Evolutionary conservation across 805 yeast species (phyloP), one percentile per base, ranked within the genome.

Genomic region (Cyberlindnera suaveolens): DNA sequence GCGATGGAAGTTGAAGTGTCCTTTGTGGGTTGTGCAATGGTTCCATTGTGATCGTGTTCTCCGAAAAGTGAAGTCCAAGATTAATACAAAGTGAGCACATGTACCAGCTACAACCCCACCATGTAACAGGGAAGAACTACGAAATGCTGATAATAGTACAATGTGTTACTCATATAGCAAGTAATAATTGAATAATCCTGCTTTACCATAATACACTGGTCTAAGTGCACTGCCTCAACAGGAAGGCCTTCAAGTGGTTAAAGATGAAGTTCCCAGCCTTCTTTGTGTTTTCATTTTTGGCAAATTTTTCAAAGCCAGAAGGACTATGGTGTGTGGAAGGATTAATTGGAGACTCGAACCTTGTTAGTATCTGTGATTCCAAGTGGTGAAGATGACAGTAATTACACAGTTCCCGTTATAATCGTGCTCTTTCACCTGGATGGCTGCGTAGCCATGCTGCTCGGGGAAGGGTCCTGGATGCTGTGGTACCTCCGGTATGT

Each of bases 281-380:
- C 46, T 53, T 56, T 2, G 61, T 53, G 14, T 53, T 55, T 3
- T 55, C 57, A 36, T 50, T 45, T 30, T 45, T 49, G 6, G 53
- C 45, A 23, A 52, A 45, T 34, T 47, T 53, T 34, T 53, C 56
- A 26, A 49, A 44, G 6, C 27, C 16, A 2, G 43, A 31, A 10
- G 45, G 36, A 1, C 23, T 38, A 20, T 49, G 55, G 27, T 51
- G 47, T 0, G 55, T 31, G 1, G 20, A 9, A 8, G 58, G 54
- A 19, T 45, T 49, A 20, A 57, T 26, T 6, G 58, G 54, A 6
- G 48, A 17, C 49, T 46, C 8, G 9, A 11, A 4, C 27, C 13
- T 6, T 29, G 34, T 42, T 42, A 44, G 44, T 6, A 23, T 40
- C 18, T 13, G 16, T 18, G 17, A 15, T 33, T 18, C 36, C 5